Evolutionary conservation across 2,329 filamentous ascomycete species (phyloP).

Genomic region (Trichoderma sp.): DNA sequence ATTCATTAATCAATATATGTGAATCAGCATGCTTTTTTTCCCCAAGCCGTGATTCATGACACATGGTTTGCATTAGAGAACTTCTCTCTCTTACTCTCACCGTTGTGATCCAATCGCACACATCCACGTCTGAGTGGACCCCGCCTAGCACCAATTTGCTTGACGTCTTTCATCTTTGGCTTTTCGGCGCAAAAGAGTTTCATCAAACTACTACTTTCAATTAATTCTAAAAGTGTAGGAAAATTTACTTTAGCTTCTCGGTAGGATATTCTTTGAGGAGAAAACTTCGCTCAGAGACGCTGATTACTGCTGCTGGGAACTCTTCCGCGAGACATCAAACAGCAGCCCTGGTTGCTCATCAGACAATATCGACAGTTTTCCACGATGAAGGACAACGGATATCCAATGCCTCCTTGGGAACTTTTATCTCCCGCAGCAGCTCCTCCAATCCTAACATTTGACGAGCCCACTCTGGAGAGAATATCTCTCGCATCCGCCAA

Average conservation of each 20-base stretch:
- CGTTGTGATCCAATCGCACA: slow-evolving; percentile 9
- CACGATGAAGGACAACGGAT: slow-evolving; percentile 1
- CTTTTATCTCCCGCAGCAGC: neutral
- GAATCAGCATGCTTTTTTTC: neutral
- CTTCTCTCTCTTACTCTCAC: neutral
- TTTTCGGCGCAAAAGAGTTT: neutral
- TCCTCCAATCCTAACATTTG: slow-evolving; percentile 13
- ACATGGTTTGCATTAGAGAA: neutral
- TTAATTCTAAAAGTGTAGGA: neutral
- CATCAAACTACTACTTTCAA: neutral
- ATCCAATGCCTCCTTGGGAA: slow-evolving; percentile 4
- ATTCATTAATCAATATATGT: neutral
- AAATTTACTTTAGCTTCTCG: neutral
- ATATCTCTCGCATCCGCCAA: neutral
- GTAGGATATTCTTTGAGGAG: neutral
- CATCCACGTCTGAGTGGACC: slow-evolving; percentile 22
- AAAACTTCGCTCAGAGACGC: neutral
- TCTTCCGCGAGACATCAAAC: neutral
- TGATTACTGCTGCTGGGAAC: neutral
- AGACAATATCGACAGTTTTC: neutral
- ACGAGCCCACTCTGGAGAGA: neutral
- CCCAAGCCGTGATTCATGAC: neutral
- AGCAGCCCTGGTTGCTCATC: neutral
- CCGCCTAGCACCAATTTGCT: slow-evolving; percentile 1
- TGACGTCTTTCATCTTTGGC: neutral